phyloP scores from a whole-genome alignment of 148 eudicot genomes.

The Chenopodium quinoa region DNA sequence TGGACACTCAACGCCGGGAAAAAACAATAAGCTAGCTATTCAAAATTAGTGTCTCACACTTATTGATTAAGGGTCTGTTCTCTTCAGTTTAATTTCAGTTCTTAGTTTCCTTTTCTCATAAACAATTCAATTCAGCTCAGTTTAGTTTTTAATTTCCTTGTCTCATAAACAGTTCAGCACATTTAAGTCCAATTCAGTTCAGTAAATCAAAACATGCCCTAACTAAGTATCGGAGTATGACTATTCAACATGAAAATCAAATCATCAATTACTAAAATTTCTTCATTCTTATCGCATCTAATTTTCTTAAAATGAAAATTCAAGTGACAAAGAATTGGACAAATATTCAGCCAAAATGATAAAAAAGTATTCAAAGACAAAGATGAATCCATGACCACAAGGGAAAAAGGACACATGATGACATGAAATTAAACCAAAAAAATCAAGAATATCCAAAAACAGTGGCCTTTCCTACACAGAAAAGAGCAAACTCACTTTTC shows the following conservation, averaged over 20 bases:
- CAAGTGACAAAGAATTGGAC: neutral
- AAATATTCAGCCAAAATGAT: neutral
- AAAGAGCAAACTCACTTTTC: conserved; percentile 32
- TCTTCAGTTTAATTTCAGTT: too few species aligned
- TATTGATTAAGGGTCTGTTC: too few species aligned
- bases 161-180: too few species aligned
- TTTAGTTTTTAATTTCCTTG: too few species aligned
- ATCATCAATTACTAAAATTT: neutral
- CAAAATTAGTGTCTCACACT: too few species aligned
- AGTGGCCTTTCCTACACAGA: conserved; percentile 21
- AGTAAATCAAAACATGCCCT: too few species aligned
- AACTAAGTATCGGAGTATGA: neutral
- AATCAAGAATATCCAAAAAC: neutral
- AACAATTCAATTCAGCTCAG: too few species aligned
- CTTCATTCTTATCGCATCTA: neutral
- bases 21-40: too few species aligned
- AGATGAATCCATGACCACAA: neutral
- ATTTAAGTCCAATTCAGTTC: too few species aligned
- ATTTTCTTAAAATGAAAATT: too few species aligned
- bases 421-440: neutral
- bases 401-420: conserved; percentile 1
- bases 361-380: conserved; percentile 3
- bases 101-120: too few species aligned
- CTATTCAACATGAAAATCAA: neutral
- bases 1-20: too few species aligned